Conservation (phyloP, 2,329 filamentous ascomycete genomes). For the Blastomyces parvus region DNA sequence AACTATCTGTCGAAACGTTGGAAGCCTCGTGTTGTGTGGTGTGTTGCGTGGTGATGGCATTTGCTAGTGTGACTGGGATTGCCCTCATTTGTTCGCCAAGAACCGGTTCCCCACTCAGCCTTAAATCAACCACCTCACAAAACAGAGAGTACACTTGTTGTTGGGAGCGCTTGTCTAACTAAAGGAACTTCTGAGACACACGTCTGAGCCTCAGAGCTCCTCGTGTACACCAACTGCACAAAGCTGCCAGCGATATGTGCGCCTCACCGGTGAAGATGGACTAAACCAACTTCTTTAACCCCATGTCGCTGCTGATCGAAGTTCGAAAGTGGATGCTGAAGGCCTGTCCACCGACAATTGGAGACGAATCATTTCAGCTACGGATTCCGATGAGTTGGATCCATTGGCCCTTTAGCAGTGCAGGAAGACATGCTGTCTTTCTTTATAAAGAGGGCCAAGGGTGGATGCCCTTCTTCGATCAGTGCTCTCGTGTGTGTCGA, state of each 20-base stretch:
- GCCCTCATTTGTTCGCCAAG: neutral
- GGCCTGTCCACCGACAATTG: neutral
- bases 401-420: neutral
- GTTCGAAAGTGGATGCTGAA: neutral
- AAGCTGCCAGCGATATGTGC: too few relatives aligned
- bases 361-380: neutral
- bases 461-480: neutral
- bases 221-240: too few relatives aligned
- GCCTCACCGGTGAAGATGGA: too few relatives aligned
- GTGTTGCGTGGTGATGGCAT: neutral
- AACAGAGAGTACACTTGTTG: too few relatives aligned
- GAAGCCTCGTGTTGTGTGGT: too few relatives aligned
- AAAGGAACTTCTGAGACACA: too few relatives aligned
- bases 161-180: too few relatives aligned
- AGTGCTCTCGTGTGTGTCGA: neutral
- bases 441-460: neutral
- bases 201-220: too few relatives aligned
- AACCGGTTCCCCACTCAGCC: neutral
- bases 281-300: neutral
- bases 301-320: neutral
- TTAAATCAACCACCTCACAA: neutral
- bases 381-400: neutral
- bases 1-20: neutral
- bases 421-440: neutral
- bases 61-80: neutral